Evolutionary conservation across 139 green algal genomes (phyloP).

Genomic region (Chlamydomonas eustigma): DNA sequence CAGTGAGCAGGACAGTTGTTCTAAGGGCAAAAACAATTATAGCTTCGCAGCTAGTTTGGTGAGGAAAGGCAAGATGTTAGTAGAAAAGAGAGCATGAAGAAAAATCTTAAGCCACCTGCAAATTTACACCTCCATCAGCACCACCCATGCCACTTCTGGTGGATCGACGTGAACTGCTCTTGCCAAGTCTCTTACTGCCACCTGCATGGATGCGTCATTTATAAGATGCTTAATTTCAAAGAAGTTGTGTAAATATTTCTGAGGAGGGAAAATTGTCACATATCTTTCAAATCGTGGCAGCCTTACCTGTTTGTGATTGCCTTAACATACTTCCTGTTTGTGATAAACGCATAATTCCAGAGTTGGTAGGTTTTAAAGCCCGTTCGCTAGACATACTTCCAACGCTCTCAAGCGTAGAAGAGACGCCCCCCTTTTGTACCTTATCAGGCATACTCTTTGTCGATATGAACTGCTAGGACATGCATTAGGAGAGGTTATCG

Average conservation of each 20-base stretch:
- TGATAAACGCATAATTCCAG: background rate
- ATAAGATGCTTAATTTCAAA: background rate
- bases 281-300: background rate
- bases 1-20: background rate
- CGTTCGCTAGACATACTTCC: background rate
- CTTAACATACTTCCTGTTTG: background rate
- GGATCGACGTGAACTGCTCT: background rate
- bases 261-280: background rate
- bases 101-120: constrained; percentile 2
- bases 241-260: background rate
- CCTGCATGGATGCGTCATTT: background rate
- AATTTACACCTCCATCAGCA: background rate
- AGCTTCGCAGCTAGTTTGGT: too few species aligned
- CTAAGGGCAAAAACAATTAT: too few species aligned
- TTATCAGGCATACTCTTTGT: too few species aligned
- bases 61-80: background rate
- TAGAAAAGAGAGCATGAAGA: background rate
- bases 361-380: background rate
- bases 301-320: background rate
- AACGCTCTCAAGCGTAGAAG: too few species aligned
- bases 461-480: too few species aligned
- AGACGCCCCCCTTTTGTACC: too few species aligned
- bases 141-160: background rate
- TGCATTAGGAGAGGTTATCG: too few species aligned
- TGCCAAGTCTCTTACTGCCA: background rate